These are phyloP conservation scores for Fusarium pseudoanthophilum DNA, from an alignment of 2,329 filamentous ascomycete species.

Conservation along the genomic window DNA sequence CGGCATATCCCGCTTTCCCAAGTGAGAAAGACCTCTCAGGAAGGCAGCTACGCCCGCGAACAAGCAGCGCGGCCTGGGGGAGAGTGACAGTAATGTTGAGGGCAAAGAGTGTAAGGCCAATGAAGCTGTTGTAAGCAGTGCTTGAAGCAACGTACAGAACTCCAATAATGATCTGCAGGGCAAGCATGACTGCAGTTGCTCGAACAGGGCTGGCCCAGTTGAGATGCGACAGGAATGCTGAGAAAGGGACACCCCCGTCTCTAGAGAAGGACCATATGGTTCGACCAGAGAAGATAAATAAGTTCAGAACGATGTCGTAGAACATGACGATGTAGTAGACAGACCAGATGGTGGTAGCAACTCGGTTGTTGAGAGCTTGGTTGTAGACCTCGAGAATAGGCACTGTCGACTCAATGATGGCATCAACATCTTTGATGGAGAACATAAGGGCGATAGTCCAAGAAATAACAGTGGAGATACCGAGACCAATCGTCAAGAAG, in stretches of 20 bases:
- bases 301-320: slow-evolving; percentile 43
- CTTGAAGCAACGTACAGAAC: slow-evolving; percentile 40
- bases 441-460: slow-evolving; percentile 44
- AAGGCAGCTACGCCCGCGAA: slow-evolving; percentile 38
- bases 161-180: slow-evolving; percentile 42
- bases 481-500: slow-evolving; percentile 38
- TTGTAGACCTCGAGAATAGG: slow-evolving; percentile 43
- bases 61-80: slow-evolving; percentile 37
- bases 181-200: slow-evolving; percentile 43
- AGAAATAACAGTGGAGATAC: slow-evolving; percentile 34
- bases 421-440: slow-evolving; percentile 39
- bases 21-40: slow-evolving; percentile 42
- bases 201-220: slow-evolving; percentile 38
- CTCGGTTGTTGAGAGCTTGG: slow-evolving; percentile 37
- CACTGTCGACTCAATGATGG: slow-evolving; percentile 36
- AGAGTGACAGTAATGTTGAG: slow-evolving; percentile 43
- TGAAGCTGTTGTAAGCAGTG: slow-evolving; percentile 42
- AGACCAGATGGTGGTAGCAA: slow-evolving; percentile 42
- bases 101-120: slow-evolving; percentile 40
- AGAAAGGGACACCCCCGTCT: slow-evolving; percentile 42
- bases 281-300: slow-evolving; percentile 42
- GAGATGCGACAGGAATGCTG: slow-evolving; percentile 35
- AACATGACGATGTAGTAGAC: slow-evolving; percentile 44
- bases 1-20: slow-evolving; percentile 37
- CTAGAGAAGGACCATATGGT: slow-evolving; percentile 43